Percentiles rank a stretch among this genome's conserved stretches.
These are phyloP conservation scores for Kazachstania martiniae DNA, from an alignment of 805 yeast species.

Conservation along the genomic window DNA sequence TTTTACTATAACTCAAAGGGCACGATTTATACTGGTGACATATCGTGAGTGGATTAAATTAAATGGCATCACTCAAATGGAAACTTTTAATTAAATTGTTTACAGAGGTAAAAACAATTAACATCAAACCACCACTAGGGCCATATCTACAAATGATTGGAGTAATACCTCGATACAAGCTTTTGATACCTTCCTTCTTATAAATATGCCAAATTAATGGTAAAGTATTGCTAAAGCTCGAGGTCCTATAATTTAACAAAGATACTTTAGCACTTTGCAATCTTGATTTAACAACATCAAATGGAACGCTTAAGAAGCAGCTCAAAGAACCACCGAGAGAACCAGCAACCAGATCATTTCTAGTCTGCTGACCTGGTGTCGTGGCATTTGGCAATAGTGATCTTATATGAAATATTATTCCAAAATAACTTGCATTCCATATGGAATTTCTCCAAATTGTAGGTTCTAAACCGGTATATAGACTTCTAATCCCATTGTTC, in stretches of 20 bases:
- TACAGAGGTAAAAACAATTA: slow-evolving; percentile 73
- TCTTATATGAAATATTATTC: slow-evolving; percentile 80
- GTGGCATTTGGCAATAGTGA: slow-evolving; percentile 65
- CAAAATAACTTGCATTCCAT: slow-evolving; percentile 98
- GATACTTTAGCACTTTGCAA: slow-evolving; percentile 61
- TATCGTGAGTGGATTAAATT: too few relatives aligned
- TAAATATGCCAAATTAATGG: slow-evolving; percentile 58
- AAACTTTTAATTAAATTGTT: neutral
- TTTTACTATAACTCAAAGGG: too few relatives aligned
- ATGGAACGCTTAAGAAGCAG: slow-evolving; percentile 86
- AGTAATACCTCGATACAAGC: slow-evolving; percentile 86
- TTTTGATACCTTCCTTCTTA: slow-evolving; percentile 75
- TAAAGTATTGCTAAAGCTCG: slow-evolving; percentile 81
- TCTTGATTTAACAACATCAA: slow-evolving; percentile 92
- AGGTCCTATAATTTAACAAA: slow-evolving; percentile 69
- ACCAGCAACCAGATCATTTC: slow-evolving; percentile 82
- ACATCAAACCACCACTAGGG: slow-evolving; percentile 95
- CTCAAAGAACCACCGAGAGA: slow-evolving; percentile 92
- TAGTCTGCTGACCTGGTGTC: slow-evolving; percentile 57
- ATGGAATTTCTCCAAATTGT: slow-evolving; percentile 91
- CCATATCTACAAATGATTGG: slow-evolving; percentile 95
- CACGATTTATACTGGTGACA: too few relatives aligned
- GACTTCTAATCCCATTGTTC: slow-evolving; percentile 65
- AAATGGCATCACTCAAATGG: too few relatives aligned
- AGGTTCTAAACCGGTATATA: slow-evolving; percentile 91